Conservation (phyloP, 2,329 filamentous ascomycete species). For the Diaporthe vexans region DNA sequence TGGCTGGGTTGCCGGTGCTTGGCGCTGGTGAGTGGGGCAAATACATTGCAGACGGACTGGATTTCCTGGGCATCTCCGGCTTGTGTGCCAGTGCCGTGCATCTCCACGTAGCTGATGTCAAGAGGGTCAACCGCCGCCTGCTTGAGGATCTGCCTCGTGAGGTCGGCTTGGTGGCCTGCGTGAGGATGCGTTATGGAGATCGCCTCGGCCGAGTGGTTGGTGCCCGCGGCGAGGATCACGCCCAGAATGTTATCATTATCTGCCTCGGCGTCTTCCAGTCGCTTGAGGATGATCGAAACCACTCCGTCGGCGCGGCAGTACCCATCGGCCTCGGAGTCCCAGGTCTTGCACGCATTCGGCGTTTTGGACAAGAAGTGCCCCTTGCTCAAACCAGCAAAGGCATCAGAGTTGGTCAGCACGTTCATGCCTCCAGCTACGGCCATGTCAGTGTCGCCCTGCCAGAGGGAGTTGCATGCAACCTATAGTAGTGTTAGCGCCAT, state of each 20-base stretch:
- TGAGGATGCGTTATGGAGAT: conserved; percentile 81
- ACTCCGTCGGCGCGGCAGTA: conserved; percentile 68
- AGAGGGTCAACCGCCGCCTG: conserved; percentile 47
- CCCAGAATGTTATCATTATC: conserved; percentile 78
- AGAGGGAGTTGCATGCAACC: conserved; percentile 73
- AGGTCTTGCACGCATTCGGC: conserved; percentile 60
- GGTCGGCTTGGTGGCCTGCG: conserved; percentile 70
- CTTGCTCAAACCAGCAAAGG: conserved; percentile 73
- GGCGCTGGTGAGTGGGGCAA: too few species aligned
- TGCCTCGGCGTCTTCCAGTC: conserved; percentile 58
- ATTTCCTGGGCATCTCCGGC: too few species aligned
- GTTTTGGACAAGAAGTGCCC: conserved; percentile 73
- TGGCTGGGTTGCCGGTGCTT: too few species aligned
- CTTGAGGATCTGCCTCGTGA: conserved; percentile 71
- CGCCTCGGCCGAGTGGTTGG: conserved; percentile 80
- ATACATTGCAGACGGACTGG: too few species aligned
- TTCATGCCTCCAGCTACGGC: conserved; percentile 76
- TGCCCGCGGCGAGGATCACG: conserved; percentile 72
- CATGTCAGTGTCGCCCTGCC: conserved; percentile 75
- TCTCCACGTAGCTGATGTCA: too few species aligned
- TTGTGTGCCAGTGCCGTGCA: too few species aligned
- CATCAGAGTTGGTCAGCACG: conserved; percentile 76
- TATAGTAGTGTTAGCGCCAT: too few species aligned
- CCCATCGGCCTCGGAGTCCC: conserved; percentile 74
- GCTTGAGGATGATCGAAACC: conserved; percentile 63